A percentile compares a stretch with the other conserved stretches of the same genome.
phyloP scores from a whole-genome alignment of 1,284 basidiomycete genomes.

The Athelia sp. region DNA sequence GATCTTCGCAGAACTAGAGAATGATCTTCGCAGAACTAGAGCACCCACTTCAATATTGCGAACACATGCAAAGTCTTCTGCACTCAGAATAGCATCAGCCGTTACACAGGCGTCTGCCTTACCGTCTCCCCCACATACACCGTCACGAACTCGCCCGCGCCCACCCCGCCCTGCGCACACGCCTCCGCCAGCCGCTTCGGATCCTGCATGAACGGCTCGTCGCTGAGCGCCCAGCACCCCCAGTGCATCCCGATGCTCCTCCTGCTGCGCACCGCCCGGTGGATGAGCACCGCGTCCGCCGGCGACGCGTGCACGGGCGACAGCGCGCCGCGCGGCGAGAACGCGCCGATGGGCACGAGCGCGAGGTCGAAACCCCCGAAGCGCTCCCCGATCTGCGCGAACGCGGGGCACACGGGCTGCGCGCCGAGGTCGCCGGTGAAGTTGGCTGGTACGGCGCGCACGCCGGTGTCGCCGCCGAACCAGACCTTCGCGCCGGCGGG shows the following conservation, averaged over 20 bases:
- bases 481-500: slow-evolving; percentile 39
- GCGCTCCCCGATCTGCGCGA: slow-evolving; percentile 58
- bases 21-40: too few species aligned
- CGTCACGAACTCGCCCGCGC: background rate
- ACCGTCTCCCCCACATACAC: background rate
- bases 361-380: slow-evolving; percentile 60
- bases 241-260: slow-evolving; percentile 68
- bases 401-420: slow-evolving; percentile 61
- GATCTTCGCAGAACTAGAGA: too few species aligned
- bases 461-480: slow-evolving; percentile 71
- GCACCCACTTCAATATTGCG: too few species aligned
- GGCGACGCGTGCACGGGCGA: slow-evolving; percentile 58
- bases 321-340: slow-evolving; percentile 53
- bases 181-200: background rate
- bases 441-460: slow-evolving; percentile 38
- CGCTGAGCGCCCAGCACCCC: slow-evolving; percentile 37
- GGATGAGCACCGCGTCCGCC: slow-evolving; percentile 59
- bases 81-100: too few species aligned
- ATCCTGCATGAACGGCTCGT: background rate
- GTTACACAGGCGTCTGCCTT: too few species aligned
- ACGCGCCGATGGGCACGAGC: slow-evolving; percentile 42
- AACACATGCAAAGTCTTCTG: too few species aligned
- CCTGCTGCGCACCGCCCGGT: slow-evolving; percentile 54
- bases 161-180: background rate
- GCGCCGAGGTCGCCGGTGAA: slow-evolving; percentile 48